Percentiles rank a stretch among this genome's conserved stretches.
Evolutionary conservation across 148 eudicot genomes (phyloP).

Genomic region (Rhododendron griersonianum): DNA sequence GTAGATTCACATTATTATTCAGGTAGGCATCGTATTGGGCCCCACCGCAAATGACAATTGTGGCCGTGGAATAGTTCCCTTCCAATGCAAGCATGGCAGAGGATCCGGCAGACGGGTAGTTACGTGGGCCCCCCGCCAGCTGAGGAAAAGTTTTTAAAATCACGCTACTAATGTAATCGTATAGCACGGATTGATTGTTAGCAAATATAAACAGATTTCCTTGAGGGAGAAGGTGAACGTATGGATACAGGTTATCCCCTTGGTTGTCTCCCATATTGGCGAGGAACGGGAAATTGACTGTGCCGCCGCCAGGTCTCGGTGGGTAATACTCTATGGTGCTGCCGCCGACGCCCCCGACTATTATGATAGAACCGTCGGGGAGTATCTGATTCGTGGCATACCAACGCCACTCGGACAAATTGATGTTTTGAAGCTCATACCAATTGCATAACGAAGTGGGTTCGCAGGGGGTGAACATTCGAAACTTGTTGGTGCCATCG

Average conservation of each 20-base stretch:
- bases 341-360: slow-evolving; percentile 56
- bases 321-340: slow-evolving; percentile 66
- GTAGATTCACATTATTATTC: too few species aligned
- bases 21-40: not conserved
- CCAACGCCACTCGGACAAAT: slow-evolving; percentile 37
- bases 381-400: slow-evolving; percentile 38
- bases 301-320: slow-evolving; percentile 8
- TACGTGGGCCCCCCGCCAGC: slow-evolving; percentile 77
- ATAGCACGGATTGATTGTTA: slow-evolving; percentile 57
- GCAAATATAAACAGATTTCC: slow-evolving; percentile 74
- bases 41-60: not conserved
- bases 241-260: slow-evolving; percentile 79
- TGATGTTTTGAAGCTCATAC: slow-evolving; percentile 55
- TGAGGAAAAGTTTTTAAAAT: slow-evolving; percentile 39
- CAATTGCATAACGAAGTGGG: slow-evolving; percentile 52
- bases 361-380: slow-evolving; percentile 69
- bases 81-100: not conserved
- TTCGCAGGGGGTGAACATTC: slow-evolving; percentile 58
- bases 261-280: slow-evolving; percentile 51
- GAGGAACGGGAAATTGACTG: slow-evolving; percentile 42
- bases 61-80: not conserved
- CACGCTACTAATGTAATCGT: slow-evolving; percentile 36
- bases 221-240: slow-evolving; percentile 66
- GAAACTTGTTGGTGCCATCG: slow-evolving; percentile 54
- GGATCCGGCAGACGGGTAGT: slow-evolving; percentile 19